Conservation (phyloP, 2,329 filamentous ascomycete species). For the Calonectria fujianensis region DNA sequence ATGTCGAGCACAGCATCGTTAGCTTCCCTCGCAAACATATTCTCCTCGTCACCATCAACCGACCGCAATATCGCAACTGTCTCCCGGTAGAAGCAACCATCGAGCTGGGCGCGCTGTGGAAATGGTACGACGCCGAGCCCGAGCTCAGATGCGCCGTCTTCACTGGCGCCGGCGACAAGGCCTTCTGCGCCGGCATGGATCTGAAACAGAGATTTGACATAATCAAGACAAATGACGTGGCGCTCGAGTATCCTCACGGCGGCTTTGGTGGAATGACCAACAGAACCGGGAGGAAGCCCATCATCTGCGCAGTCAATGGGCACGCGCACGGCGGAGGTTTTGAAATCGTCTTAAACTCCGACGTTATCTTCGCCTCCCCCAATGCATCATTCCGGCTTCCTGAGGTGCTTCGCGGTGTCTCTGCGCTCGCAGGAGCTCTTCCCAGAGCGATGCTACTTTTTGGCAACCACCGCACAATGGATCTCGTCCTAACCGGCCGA, state of each 20-base stretch:
- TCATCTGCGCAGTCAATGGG: slow-evolving; percentile 57
- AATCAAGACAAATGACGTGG: slow-evolving; percentile 55
- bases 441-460: slow-evolving; percentile 66
- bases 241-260: slow-evolving; percentile 51
- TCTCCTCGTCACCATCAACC: slow-evolving; percentile 67
- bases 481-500: slow-evolving; percentile 57
- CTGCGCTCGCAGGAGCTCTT: slow-evolving; percentile 74
- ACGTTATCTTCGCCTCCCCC: slow-evolving; percentile 74
- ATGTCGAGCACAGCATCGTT: slow-evolving; percentile 58
- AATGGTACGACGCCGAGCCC: slow-evolving; percentile 70
- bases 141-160: slow-evolving; percentile 70
- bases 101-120: slow-evolving; percentile 67
- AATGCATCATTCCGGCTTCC: slow-evolving; percentile 73
- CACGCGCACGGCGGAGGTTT: slow-evolving; percentile 59
- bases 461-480: slow-evolving; percentile 59
- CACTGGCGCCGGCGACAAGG: slow-evolving; percentile 69
- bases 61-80: slow-evolving; percentile 64
- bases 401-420: slow-evolving; percentile 75
- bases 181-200: slow-evolving; percentile 74
- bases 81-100: slow-evolving; percentile 60
- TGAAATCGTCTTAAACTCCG: slow-evolving; percentile 65
- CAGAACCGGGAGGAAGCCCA: slow-evolving; percentile 58
- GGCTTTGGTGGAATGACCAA: slow-evolving; percentile 61
- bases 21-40: slow-evolving; percentile 64
- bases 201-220: slow-evolving; percentile 67